Base-by-base conservation (phyloP, 1,284 basidiomycete genomes). In the Pseudomicrostroma phylloplanum region DNA sequence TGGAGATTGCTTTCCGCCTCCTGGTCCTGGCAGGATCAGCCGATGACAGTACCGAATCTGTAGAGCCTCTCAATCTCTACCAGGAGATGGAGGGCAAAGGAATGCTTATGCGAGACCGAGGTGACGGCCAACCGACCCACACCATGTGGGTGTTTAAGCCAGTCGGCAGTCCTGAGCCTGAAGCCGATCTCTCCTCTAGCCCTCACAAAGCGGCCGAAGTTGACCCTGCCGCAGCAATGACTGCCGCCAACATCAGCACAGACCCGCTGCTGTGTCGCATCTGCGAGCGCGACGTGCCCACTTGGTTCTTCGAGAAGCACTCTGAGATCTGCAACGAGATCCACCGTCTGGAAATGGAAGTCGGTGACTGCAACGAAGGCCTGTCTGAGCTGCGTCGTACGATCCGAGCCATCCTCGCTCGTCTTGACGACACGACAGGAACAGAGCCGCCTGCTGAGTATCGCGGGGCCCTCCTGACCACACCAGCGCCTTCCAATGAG, bases 291-390 rank as follows among this genome's bases (percentile, higher is more conserved):
- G 88, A 90, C 73, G 89, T 98, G 60, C 93, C 96, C 1, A 89
- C 94, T 63, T 98, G 96, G 93, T 99, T 94, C 83, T 99, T 99
- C 78, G 96, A 97, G 81, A 97, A 97, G 82, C 96, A 99, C 83
- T 97, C 93, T 83, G 96, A 98, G 82, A 98, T 94, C 11, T 99
- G 96, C 79, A 91, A 88, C 72, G 96, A 97, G 81, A 89, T 92
- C 1, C 96, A 99, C 80, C 88, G 92, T 53, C 84, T 98, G 67
- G 96, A 98, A 81, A 92, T 94, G 48, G 92, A 96, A 81, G 92
- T 98, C 66, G 83, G 85, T 36, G 90, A 92, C 74, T 91, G 89
- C 82, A 96, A 98, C 81, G 96, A 99, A 78, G 88, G 87, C 26
- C 88, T 98, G 60, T 81, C 84, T 11, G 96, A 98, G 76, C 83